phyloP scores from a whole-genome alignment of 768 basidiomycete genomes.

The Ephemerocybe angulata region DNA sequence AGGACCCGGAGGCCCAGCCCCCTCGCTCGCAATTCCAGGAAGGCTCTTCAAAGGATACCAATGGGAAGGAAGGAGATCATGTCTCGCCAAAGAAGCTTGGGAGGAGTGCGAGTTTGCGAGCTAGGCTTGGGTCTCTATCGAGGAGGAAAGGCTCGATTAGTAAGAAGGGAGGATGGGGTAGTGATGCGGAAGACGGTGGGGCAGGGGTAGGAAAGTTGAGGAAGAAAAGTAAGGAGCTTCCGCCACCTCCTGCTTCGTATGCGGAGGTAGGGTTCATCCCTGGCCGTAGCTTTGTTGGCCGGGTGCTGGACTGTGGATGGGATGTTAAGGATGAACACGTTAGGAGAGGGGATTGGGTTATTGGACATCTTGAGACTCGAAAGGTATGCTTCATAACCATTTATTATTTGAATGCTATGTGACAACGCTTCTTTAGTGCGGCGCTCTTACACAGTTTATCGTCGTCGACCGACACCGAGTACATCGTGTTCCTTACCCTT shows the following conservation, averaged over 20 bases:
- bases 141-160: conserved; percentile 6
- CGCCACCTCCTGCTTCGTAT: conserved; percentile 2
- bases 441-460: conserved; percentile 87
- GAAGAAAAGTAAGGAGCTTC: conserved; percentile 18
- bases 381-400: conserved; percentile 57
- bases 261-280: conserved; percentile 75
- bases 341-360: conserved; percentile 81
- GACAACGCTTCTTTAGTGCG: conserved; percentile 49
- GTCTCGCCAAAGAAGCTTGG: conserved; percentile 9
- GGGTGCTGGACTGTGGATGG: conserved; percentile 79
- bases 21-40: too few relatives aligned
- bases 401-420: conserved; percentile 10
- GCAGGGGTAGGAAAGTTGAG: background rate
- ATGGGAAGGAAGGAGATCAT: conserved; percentile 9
- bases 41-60: too few relatives aligned
- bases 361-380: conserved; percentile 72
- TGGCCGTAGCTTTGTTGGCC: conserved; percentile 82
- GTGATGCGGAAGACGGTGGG: conserved; percentile 5
- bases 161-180: background rate
- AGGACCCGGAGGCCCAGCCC: conserved; percentile 9
- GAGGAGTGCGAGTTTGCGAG: conserved; percentile 17
- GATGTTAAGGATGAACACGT: conserved; percentile 66
- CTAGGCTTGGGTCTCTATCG: conserved; percentile 8
- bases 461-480: conserved; percentile 76
- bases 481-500: conserved; percentile 66